Evolutionary conservation across 805 yeast species (phyloP), one percentile per base, ranked within the genome.

Genomic region (Saturnispora halmiae): DNA sequence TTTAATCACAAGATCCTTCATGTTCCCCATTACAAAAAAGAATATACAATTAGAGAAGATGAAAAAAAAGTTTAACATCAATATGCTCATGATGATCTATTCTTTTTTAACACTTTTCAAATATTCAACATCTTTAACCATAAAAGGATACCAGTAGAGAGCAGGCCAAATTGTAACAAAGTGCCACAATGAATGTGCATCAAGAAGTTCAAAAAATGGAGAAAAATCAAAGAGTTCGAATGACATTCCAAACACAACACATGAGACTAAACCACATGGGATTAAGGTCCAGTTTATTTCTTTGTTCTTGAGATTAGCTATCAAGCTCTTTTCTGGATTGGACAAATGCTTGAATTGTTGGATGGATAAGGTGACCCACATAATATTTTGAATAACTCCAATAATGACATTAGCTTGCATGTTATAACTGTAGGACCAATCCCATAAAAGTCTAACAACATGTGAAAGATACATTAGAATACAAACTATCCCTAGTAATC

Each of bases 181-280:
- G 58, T 92, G 98, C 98, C 98, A 92, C 30, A 90, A 53, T 0
- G 96, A 77, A 60, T 92, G 98, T 0, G 96, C 94, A 61, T 92
- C 98, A 0, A 92, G 51, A 30, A 83, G 68, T 50, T 71, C 82
- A 38, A 53, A 63, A 29, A 81, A 56, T 13, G 83, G 92, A 4
- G 94, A 73, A 57, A 92, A 92, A 60, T 90, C 98, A 60, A 87
- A 82, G 28, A 90, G 61, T 57, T 90, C 98, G 48, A 90, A 72
- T n/a, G 82, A 69, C 92, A 86, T 85, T 1, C 95, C 96, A 19
- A 72, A 51, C 2, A 74, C 52, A 9, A 88, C 80, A 31, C 67
- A 55, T 0, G 61, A 44, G 8, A 79, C 82, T 34, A 75, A 57
- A 9, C 61, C 51, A 4, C 74, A 54, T 1, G 87, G 90, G 27